Percentiles rank a stretch among this genome's conserved stretches.
phyloP scores from a whole-genome alignment of 192 early-diverging fungal genomes.

The Phycomyces nitens region DNA sequence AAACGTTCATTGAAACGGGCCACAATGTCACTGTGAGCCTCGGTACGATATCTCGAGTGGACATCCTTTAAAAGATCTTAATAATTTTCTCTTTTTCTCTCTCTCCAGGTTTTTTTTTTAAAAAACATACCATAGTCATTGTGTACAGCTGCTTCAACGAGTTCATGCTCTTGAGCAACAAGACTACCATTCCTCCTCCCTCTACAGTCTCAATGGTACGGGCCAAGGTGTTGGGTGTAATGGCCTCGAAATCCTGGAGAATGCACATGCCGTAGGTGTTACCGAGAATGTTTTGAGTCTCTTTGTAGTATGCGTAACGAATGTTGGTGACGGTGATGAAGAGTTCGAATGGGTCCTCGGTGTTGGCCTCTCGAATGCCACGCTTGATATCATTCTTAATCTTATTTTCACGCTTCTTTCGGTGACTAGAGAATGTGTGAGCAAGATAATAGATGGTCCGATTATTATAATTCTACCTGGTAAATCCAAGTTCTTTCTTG shows the following conservation, averaged over 20 bases:
- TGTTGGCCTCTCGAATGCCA: constrained; percentile 86
- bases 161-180: constrained; percentile 92
- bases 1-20: constrained; percentile 98
- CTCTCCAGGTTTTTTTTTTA: too few species aligned
- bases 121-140: constrained; percentile 81
- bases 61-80: constrained; percentile 65
- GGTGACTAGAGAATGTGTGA: constrained; percentile 54
- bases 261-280: constrained; percentile 99
- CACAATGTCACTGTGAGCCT: constrained; percentile 88
- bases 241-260: constrained; percentile 96
- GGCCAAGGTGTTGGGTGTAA: constrained; percentile 95
- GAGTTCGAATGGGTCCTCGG: constrained; percentile 98
- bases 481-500: constrained; percentile 97
- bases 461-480: constrained; percentile 38
- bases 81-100: background rate
- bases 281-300: constrained; percentile 96
- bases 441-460: background rate
- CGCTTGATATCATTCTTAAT: constrained; percentile 93
- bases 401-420: constrained; percentile 95
- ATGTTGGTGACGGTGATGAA: constrained; percentile 95
- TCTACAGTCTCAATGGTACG: constrained; percentile 98
- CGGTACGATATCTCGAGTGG: constrained; percentile 92
- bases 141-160: constrained; percentile 96
- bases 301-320: constrained; percentile 99
- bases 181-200: constrained; percentile 91